Conservation (phyloP, 1,139 yeast species). For the Eremothecium sinecaudum region DNA sequence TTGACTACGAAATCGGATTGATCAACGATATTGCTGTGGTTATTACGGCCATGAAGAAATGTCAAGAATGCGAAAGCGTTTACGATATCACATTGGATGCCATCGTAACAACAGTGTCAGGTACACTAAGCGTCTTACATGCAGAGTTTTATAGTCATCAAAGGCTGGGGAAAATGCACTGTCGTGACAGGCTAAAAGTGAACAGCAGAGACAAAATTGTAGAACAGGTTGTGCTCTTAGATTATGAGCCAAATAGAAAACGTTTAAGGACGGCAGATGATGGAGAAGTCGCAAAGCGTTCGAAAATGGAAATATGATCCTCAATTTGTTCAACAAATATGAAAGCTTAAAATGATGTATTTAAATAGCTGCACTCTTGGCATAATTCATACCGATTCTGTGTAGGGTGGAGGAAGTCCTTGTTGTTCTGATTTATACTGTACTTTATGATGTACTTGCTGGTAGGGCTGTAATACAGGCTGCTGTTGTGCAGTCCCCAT, state of each 20-base stretch:
- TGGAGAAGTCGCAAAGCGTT: conserved; percentile 2
- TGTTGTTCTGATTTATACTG: too few species aligned
- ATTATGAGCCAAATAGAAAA: conserved; percentile 5
- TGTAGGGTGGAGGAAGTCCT: neutral
- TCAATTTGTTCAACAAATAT: too few species aligned
- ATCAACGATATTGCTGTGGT: conserved; percentile 20
- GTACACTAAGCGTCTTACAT: conserved; percentile 18
- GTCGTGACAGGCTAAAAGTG: conserved; percentile 16
- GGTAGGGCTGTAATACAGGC: neutral
- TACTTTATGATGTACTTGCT: too few species aligned
- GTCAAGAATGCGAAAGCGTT: conserved; percentile 9
- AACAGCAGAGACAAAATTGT: conserved; percentile 15
- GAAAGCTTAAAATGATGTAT: too few species aligned
- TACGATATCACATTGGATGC: conserved; percentile 13
- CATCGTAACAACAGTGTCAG: conserved; percentile 16
- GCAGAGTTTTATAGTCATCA: conserved; percentile 16
- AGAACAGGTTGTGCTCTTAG: conserved; percentile 17
- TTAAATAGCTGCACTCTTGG: neutral
- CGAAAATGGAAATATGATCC: neutral
- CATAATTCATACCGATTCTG: neutral
- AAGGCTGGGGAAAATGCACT: conserved; percentile 15
- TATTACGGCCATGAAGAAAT: conserved; percentile 11
- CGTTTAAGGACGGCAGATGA: conserved; percentile 1
- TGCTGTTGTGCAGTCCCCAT: too few species aligned
- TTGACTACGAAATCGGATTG: conserved; percentile 19